These are phyloP conservation scores for Paragyromitra xinjiangensis DNA, from an alignment of 495 filamentous ascomycete genomes.

Conservation along the genomic window DNA sequence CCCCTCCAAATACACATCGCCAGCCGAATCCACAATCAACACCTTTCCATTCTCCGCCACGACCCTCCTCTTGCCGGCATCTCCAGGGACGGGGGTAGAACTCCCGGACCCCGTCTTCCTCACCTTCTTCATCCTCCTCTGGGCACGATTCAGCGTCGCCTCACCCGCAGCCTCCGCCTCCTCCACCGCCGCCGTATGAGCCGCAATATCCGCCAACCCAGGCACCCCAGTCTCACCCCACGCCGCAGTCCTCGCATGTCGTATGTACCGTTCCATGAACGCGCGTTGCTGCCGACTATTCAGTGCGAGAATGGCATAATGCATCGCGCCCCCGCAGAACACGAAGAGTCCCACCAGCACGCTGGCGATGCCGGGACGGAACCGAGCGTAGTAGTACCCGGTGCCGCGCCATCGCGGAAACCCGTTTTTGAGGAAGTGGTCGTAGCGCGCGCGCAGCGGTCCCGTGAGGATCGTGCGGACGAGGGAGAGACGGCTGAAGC, in stretches of 20 bases:
- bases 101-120: constrained; percentile 61
- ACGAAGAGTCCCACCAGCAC: constrained; percentile 86
- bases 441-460: constrained; percentile 81
- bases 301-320: constrained; percentile 84
- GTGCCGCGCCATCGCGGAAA: constrained; percentile 97
- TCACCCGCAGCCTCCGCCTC: constrained; percentile 59
- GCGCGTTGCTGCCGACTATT: constrained; percentile 87
- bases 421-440: constrained; percentile 91
- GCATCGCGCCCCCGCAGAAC: constrained; percentile 75
- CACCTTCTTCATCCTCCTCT: constrained; percentile 76
- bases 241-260: constrained; percentile 82
- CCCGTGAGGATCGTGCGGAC: constrained; percentile 87
- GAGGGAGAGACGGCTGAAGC: constrained; percentile 81
- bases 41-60: constrained; percentile 95
- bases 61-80: constrained; percentile 77
- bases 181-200: constrained; percentile 37
- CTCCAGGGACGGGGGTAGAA: constrained; percentile 64
- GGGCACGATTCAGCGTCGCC: constrained; percentile 78
- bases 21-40: constrained; percentile 86
- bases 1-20: constrained; percentile 92
- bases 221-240: constrained; percentile 75
- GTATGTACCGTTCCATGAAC: constrained; percentile 90
- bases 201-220: constrained; percentile 58
- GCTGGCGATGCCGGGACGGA: constrained; percentile 85
- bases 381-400: constrained; percentile 95